Conservation (phyloP, 192 early-diverging fungal species). For the Gigaspora rosea region DNA sequence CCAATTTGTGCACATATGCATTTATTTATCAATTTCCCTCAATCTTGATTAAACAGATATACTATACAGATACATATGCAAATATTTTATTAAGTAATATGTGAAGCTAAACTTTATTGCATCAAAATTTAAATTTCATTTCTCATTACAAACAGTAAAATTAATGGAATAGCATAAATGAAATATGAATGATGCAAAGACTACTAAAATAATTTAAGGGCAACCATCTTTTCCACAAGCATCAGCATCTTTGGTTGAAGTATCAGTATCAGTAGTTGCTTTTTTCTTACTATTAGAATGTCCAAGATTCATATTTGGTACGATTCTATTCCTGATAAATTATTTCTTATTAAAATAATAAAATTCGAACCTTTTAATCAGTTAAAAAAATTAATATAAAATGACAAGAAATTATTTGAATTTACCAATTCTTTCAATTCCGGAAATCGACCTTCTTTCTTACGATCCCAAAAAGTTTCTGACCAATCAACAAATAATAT, state of each 20-base stretch:
- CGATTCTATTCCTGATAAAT: constrained; percentile 62
- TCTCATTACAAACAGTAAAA: too few species aligned
- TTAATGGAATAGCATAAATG: too few species aligned
- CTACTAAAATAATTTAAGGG: background rate
- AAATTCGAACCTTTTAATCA: background rate
- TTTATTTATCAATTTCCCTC: too few species aligned
- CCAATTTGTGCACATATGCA: too few species aligned
- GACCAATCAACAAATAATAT: background rate
- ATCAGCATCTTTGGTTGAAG: background rate
- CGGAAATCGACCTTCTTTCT: constrained; percentile 64
- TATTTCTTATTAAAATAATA: constrained; percentile 50
- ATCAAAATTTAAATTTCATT: too few species aligned
- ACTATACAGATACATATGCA: too few species aligned
- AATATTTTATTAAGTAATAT: too few species aligned
- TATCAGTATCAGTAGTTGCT: background rate
- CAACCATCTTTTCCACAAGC: background rate
- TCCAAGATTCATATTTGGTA: constrained; percentile 65
- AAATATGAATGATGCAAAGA: background rate
- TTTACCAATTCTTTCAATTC: constrained; percentile 71
- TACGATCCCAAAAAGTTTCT: constrained; percentile 67
- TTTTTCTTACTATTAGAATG: constrained; percentile 55
- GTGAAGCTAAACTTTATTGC: too few species aligned
- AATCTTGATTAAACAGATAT: too few species aligned
- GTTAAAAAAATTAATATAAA: background rate
- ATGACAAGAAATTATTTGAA: background rate